phyloP scores from a whole-genome alignment of 805 yeast genomes.

The Ogataea neopini region DNA sequence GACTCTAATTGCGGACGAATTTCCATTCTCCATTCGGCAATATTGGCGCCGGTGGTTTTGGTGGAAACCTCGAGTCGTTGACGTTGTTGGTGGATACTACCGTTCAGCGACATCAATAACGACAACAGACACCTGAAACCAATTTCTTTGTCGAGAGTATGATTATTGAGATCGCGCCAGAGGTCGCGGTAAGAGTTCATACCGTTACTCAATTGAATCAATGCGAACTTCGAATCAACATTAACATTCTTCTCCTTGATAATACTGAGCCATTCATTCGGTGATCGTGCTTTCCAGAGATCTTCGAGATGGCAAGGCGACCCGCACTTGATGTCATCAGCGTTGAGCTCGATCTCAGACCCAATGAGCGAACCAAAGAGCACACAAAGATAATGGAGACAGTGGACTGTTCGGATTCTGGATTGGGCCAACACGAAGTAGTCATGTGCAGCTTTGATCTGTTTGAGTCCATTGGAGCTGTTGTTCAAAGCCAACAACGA shows the following conservation, averaged over 20 bases:
- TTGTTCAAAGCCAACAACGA: slow-evolving; percentile 3
- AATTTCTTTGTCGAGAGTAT: slow-evolving; percentile 38
- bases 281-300: slow-evolving; percentile 56
- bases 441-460: slow-evolving; percentile 45
- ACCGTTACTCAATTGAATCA: slow-evolving; percentile 59
- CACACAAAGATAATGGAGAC: slow-evolving; percentile 50
- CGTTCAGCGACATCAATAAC: slow-evolving; percentile 65
- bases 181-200: slow-evolving; percentile 51
- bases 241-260: slow-evolving; percentile 39
- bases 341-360: slow-evolving; percentile 39
- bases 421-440: slow-evolving; percentile 57
- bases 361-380: slow-evolving; percentile 49
- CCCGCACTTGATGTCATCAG: slow-evolving; percentile 58
- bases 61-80: slow-evolving; percentile 33
- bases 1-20: slow-evolving; percentile 59
- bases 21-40: slow-evolving; percentile 65
- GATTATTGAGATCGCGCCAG: slow-evolving; percentile 50
- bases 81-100: slow-evolving; percentile 57
- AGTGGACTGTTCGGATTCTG: slow-evolving; percentile 54
- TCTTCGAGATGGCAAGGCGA: slow-evolving; percentile 60
- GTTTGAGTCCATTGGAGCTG: slow-evolving; percentile 16
- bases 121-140: slow-evolving; percentile 54
- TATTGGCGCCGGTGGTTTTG: slow-evolving; percentile 41
- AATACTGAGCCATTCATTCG: slow-evolving; percentile 51
- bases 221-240: slow-evolving; percentile 53